Evolutionary conservation across 129 eudicot genomes (phyloP).

Genomic region (Lactuca saligna): DNA sequence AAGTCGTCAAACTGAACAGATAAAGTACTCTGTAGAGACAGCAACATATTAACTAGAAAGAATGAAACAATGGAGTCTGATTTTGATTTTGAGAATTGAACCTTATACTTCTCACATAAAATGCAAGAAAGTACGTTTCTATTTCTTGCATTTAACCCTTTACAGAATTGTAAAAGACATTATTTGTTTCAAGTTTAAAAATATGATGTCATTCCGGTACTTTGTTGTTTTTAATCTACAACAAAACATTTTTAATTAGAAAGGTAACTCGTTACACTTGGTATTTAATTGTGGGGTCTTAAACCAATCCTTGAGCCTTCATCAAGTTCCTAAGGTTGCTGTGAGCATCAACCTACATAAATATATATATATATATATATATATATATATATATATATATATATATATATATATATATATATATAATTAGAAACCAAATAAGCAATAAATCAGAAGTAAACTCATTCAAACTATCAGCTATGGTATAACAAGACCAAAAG

Average conservation of each 20-base stretch:
- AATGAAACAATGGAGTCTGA: neutral
- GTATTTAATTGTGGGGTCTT: constrained; percentile 31
- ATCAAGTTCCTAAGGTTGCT: constrained; percentile 94
- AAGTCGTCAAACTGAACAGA: constrained; percentile 94
- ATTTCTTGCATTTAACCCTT: neutral
- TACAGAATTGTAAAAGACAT: too few species aligned
- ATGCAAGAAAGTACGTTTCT: neutral
- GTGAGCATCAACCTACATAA: constrained; percentile 85
- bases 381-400: too few species aligned
- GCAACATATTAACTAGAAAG: constrained; percentile 23
- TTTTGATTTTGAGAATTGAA: constrained; percentile 6
- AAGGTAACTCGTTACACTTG: constrained; percentile 8
- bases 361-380: too few species aligned
- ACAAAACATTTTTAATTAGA: neutral
- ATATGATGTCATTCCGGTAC: neutral
- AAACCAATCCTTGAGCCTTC: constrained; percentile 97
- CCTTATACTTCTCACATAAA: neutral
- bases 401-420: too few species aligned
- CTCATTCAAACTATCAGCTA: too few species aligned
- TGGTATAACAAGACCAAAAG: too few species aligned
- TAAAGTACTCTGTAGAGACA: constrained; percentile 59
- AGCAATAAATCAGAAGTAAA: too few species aligned
- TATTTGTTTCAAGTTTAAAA: neutral
- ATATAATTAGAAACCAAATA: too few species aligned
- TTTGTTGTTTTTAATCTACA: constrained; percentile 1